Percentiles rank a stretch among this genome's conserved stretches.
These are phyloP conservation scores for Zangia roseola DNA, from an alignment of 768 basidiomycete species.

Conservation along the genomic window DNA sequence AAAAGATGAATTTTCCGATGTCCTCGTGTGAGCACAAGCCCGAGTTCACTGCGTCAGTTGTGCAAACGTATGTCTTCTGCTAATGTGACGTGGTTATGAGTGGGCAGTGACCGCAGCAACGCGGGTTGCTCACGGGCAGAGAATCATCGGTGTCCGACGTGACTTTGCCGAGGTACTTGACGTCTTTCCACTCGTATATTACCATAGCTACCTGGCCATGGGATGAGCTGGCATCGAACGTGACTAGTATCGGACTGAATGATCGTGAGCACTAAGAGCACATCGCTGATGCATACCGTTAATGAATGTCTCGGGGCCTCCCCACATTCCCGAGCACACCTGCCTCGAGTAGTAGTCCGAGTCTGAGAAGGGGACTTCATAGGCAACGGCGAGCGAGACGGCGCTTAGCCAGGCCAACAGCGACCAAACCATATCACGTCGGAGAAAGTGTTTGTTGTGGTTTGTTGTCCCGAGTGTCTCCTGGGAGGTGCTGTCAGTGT, in stretches of 20 bases:
- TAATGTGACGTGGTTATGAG: constrained; percentile 25
- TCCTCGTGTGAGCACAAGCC: constrained; percentile 68
- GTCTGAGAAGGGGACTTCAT: constrained; percentile 65
- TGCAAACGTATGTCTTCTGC: constrained; percentile 95
- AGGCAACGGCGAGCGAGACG: constrained; percentile 43
- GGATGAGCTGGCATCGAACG: constrained; percentile 67
- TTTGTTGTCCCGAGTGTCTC: constrained; percentile 21
- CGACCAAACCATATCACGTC: constrained; percentile 11
- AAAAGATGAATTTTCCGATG: constrained; percentile 89
- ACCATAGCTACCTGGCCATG: constrained; percentile 91
- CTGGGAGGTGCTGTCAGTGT: constrained; percentile 2
- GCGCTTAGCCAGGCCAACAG: constrained; percentile 30
- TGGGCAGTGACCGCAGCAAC: constrained; percentile 12
- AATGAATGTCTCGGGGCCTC: constrained; percentile 71
- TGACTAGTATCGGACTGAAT: constrained; percentile 45
- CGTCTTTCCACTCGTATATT: constrained; percentile 94
- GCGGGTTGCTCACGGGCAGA: constrained; percentile 57
- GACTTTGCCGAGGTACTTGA: constrained; percentile 73
- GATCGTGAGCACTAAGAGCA: constrained; percentile 18
- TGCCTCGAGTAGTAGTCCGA: constrained; percentile 84
- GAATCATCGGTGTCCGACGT: constrained; percentile 52
- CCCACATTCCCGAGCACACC: constrained; percentile 97
- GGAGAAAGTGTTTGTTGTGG: constrained; percentile 28
- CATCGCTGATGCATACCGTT: constrained; percentile 54
- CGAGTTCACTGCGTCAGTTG: constrained; percentile 68